Base-by-base conservation (phyloP, 768 basidiomycete species). In the Pisolithus orientalis region DNA sequence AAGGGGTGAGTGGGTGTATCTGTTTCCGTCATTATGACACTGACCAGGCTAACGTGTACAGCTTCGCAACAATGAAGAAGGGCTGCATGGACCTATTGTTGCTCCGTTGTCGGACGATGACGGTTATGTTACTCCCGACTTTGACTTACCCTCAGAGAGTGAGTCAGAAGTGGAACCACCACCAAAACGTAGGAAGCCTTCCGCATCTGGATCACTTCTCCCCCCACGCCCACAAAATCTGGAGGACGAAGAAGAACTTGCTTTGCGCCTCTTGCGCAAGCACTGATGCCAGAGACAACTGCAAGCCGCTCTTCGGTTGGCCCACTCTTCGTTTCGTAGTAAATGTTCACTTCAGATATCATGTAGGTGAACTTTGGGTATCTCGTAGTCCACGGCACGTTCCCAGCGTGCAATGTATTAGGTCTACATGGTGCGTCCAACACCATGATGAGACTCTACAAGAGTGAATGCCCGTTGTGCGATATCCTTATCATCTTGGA, bases 41-140 rank as follows among this genome's bases (percentile, higher is more conserved):
- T 50, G 6, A 49, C 11, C 14, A 43, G 50, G 11, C 11, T 24
- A 29, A 16, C 38, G 4, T 49, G 45, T 32, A 65, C 53, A 50
- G 56, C 45, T 62, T 59, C 58, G 6, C 42, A 70, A 60, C 44
- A 64, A 34, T 11, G 34, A 65, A 17, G 70, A 62, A 14, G 71
- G 60, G 32, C 53, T 7, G 5, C 32, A 17, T 3, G 59, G 34
- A 13, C 31, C 46, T 27, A 32, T 46, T 4, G 68, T 77, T 37
- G 70, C 73, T 16, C 70, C 71, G 17, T 62, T 69, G 24, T 73
- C 63, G 2, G 66, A 75, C 7, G 80, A 79, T 54, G 84, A 85
- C 59, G 85, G 86, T 0, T 86, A 87, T 64, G 77, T 82, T 9
- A 85, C 83, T 1, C 89, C 87, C 1, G 79, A 81, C 38, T 87